Base-by-base conservation (phyloP, 2,329 filamentous ascomycete species). In the Esteya vermicola region DNA sequence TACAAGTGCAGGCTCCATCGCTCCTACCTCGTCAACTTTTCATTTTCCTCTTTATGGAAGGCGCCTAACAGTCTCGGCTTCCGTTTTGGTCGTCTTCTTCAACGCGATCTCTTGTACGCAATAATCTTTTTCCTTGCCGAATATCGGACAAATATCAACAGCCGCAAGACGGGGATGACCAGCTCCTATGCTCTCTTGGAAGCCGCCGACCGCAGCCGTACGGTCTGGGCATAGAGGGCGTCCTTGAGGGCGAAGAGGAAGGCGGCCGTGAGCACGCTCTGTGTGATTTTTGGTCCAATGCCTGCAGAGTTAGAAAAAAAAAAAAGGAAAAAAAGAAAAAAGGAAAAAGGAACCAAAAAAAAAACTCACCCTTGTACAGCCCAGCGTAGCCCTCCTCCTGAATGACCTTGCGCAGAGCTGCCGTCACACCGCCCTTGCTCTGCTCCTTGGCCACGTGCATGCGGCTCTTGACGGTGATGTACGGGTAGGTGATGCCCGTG, bases 221-320 rank as follows among this genome's bases (percentile, higher is more conserved):
- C 63, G 0, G 78, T 88, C 60, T 81, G 76, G 52, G 85, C 83
- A 57, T 96, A 98, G 6, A 98, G 71, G 7, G 85, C 84, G 57
- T 98, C 91, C 69, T 98, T 98, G 67, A 98, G 95, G 2, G 88
- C 91, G 57, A 98, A 98, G 43, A 98, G 67, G 62, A 96, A 86
- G 3, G 91, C 91, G 6, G 91, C 91, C 5, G 91, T 98, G 46
- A 98, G 72, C 34, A 96, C 91, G 56, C 88, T 95, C 64, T 98
- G 91, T 18, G 86, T 88, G 50, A 98, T 81, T 71, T 98, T 98
- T 50, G 91, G 86, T 19, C 80, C 86, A 54, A 98, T 93, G 40
- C 89, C 88, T 94, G 36, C 32, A 19, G 33, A 38, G 37, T 38
- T 22, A 25, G 38, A 32, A 33, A 38, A 40, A 36, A 33, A 10